A percentile compares a stretch with the other conserved stretches of the same genome.
Evolutionary conservation across 1,284 basidiomycete species (phyloP).

Genomic region (Austroboletus novae-zelandiae): DNA sequence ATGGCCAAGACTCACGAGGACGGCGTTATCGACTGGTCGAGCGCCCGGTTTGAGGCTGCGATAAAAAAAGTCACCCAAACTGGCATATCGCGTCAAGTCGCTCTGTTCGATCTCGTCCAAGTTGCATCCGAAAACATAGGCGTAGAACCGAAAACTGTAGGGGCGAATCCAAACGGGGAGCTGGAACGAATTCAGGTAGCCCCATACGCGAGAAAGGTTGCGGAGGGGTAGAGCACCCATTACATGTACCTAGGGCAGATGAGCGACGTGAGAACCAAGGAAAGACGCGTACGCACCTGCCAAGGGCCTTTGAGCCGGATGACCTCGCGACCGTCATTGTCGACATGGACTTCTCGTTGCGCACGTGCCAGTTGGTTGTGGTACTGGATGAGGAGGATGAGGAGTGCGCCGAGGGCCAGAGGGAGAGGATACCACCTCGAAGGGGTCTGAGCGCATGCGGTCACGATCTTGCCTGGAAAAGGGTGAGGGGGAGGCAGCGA

Average conservation of each 20-base stretch:
- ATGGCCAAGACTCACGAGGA: conserved; percentile 55
- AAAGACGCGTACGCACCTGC: conserved; percentile 63
- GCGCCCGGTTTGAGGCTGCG: conserved; percentile 81
- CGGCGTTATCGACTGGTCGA: conserved; percentile 76
- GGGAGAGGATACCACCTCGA: conserved; percentile 97
- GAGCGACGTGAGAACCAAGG: not conserved
- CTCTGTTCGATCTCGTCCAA: conserved; percentile 84
- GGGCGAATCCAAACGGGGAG: conserved; percentile 95
- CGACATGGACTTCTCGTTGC: conserved; percentile 66
- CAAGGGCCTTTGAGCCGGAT: conserved; percentile 88
- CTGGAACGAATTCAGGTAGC: conserved; percentile 89
- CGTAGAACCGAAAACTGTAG: conserved; percentile 83
- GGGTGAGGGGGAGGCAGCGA: conserved; percentile 1
- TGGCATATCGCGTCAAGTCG: conserved; percentile 79
- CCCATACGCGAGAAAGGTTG: conserved; percentile 94
- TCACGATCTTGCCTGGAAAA: conserved; percentile 47
- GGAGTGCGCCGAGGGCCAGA: conserved; percentile 84
- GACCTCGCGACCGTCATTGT: conserved; percentile 67
- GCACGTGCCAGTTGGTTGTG: conserved; percentile 54
- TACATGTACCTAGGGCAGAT: conserved; percentile 76
- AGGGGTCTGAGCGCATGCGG: conserved; percentile 87
- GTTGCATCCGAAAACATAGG: conserved; percentile 89
- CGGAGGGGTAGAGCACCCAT: conserved; percentile 93
- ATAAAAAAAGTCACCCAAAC: conserved; percentile 95
- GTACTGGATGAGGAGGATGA: conserved; percentile 83